Percentiles rank a stretch among this genome's conserved stretches.
Conservation (phyloP, 2,329 filamentous ascomycete species). For the Cercospora sp. region DNA sequence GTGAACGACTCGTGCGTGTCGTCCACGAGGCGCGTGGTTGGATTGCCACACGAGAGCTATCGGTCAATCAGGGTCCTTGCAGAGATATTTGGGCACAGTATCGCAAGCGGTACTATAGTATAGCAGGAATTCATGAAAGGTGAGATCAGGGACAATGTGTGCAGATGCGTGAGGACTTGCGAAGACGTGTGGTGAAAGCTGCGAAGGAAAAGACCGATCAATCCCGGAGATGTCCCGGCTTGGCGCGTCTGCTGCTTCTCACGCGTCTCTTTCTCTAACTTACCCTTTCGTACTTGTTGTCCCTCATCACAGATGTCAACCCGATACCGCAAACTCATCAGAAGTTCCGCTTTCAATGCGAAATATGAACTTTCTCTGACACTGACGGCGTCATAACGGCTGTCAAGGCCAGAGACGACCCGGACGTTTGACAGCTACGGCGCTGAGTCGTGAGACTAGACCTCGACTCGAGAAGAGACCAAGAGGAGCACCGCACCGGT, state of each 20-base stretch:
- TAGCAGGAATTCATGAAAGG: background rate
- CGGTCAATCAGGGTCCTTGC: background rate
- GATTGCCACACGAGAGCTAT: background rate
- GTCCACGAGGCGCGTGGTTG: background rate
- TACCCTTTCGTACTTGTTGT: background rate
- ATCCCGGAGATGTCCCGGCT: background rate
- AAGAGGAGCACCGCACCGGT: background rate
- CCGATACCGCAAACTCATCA: background rate
- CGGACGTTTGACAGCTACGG: background rate
- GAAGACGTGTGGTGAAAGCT: background rate
- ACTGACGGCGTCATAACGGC: background rate
- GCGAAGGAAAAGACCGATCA: background rate
- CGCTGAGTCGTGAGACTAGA: background rate
- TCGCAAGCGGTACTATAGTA: background rate
- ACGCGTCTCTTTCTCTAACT: no score
- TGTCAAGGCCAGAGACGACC: background rate
- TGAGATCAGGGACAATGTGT: background rate
- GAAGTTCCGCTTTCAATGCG: background rate
- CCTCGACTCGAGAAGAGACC: background rate
- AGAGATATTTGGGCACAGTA: background rate
- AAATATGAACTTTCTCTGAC: background rate
- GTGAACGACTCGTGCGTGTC: slow-evolving; percentile 3
- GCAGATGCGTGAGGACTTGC: background rate
- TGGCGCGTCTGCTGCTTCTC: background rate
- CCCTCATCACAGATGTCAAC: background rate